Percentiles rank a stretch among this genome's conserved stretches.
Evolutionary conservation across 257 asterid species (phyloP).

Genomic region (Capsicum chinense): DNA sequence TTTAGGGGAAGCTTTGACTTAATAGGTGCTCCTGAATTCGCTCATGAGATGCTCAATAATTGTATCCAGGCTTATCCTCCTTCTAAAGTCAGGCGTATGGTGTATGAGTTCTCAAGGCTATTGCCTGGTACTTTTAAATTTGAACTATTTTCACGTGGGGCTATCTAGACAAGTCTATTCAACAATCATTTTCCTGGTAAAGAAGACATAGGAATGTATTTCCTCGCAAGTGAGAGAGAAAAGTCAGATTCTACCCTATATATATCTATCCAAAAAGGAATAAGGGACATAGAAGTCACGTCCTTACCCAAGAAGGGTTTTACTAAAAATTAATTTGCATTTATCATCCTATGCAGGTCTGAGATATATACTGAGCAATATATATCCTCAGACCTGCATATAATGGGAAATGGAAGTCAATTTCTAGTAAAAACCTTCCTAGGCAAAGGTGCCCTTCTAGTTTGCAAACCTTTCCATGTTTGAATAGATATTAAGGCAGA

Average conservation of each 20-base stretch:
- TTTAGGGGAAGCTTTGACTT: neutral
- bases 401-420: neutral
- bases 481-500: neutral
- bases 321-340: no score
- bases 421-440: conserved; percentile 16
- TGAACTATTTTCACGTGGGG: neutral
- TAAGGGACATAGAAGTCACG: no score
- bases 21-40: neutral
- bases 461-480: neutral
- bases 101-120: neutral
- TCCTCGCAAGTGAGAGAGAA: conserved; percentile 24
- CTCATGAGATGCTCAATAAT: neutral
- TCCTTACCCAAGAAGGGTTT: no score
- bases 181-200: neutral
- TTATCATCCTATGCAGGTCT: no score
- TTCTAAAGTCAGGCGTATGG: neutral
- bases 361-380: neutral
- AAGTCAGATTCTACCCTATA: neutral
- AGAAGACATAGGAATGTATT: neutral
- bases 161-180: neutral
- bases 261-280: no score
- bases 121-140: neutral
- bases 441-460: neutral
- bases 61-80: neutral
- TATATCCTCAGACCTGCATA: conserved; percentile 35